Percentiles rank a stretch among this genome's conserved stretches.
Evolutionary conservation across 495 filamentous ascomycete genomes (phyloP).

Genomic region (Penicillium pulvis): DNA sequence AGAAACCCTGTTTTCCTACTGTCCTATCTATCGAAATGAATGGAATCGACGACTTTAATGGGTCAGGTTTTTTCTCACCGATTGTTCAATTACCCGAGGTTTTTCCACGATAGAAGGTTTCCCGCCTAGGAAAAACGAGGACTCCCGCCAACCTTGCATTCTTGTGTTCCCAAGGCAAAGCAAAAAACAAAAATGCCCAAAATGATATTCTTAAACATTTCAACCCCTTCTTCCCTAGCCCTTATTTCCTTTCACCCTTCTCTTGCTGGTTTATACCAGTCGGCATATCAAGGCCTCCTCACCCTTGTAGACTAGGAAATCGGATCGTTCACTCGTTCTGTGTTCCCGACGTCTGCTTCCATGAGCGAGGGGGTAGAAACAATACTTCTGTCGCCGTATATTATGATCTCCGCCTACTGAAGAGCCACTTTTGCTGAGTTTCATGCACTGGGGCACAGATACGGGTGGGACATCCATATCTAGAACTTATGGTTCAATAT

Average conservation of each 20-base stretch:
- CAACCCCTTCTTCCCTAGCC: conserved; percentile 10
- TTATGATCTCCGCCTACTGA: conserved; percentile 66
- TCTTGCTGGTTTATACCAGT: conserved; percentile 10
- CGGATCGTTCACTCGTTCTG: conserved; percentile 22
- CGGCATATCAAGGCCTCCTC: conserved; percentile 50
- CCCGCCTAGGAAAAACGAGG: background rate
- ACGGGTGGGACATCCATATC: conserved; percentile 79
- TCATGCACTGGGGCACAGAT: conserved; percentile 86
- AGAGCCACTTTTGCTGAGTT: conserved; percentile 79
- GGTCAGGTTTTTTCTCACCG: conserved; percentile 28
- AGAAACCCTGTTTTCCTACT: conserved; percentile 34
- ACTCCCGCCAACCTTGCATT: background rate
- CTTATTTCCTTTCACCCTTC: conserved; percentile 10
- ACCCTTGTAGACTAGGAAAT: conserved; percentile 31
- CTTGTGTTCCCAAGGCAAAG: background rate
- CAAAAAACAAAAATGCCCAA: background rate
- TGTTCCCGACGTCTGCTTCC: conserved; percentile 27
- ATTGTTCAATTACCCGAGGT: conserved; percentile 17
- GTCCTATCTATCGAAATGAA: conserved; percentile 38
- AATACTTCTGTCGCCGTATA: conserved; percentile 39
- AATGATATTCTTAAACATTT: conserved; percentile 2
- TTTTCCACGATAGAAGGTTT: conserved; percentile 18
- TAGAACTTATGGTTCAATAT: background rate
- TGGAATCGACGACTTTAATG: conserved; percentile 39
- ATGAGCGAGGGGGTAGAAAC: conserved; percentile 50